Conservation (phyloP, 73 alveolate genomes). For the Paramecium sexaurelia region DNA sequence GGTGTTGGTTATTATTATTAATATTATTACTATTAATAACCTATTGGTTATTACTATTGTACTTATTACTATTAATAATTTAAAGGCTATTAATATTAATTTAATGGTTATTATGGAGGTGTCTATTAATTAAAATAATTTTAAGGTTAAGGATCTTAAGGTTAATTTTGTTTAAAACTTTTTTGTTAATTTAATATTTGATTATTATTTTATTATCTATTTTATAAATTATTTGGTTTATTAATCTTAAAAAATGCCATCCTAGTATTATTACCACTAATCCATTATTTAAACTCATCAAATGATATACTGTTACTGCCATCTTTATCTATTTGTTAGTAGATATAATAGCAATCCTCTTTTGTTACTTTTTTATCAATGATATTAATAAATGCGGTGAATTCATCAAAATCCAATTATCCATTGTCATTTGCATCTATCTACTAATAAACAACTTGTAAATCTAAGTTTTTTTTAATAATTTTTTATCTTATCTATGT, state of each 20-base stretch:
- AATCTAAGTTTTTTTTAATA: constrained; percentile 46
- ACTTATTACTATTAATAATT: not conserved
- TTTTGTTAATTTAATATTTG: not conserved
- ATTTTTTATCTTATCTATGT: constrained; percentile 54
- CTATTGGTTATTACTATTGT: not conserved
- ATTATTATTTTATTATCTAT: not conserved
- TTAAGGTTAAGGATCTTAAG: not conserved
- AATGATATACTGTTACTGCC: constrained; percentile 49
- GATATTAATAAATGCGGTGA: constrained; percentile 8
- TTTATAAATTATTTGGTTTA: not conserved
- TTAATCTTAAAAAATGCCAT: constrained; percentile 24
- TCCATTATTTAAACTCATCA: constrained; percentile 65
- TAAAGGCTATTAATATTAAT: not conserved
- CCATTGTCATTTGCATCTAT: constrained; percentile 45
- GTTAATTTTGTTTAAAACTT: not conserved
- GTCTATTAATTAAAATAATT: not conserved
- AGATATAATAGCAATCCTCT: constrained; percentile 43
- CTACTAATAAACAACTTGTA: constrained; percentile 32
- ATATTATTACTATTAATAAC: not conserved
- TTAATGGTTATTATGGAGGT: not conserved
- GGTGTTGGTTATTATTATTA: not conserved
- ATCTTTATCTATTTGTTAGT: constrained; percentile 56
- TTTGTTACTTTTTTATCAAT: constrained; percentile 45
- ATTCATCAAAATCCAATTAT: constrained; percentile 48
- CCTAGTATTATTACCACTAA: constrained; percentile 43